Evolutionary conservation across 2,329 filamentous ascomycete species (phyloP).

Genomic region (Hymenoscyphus scutula): DNA sequence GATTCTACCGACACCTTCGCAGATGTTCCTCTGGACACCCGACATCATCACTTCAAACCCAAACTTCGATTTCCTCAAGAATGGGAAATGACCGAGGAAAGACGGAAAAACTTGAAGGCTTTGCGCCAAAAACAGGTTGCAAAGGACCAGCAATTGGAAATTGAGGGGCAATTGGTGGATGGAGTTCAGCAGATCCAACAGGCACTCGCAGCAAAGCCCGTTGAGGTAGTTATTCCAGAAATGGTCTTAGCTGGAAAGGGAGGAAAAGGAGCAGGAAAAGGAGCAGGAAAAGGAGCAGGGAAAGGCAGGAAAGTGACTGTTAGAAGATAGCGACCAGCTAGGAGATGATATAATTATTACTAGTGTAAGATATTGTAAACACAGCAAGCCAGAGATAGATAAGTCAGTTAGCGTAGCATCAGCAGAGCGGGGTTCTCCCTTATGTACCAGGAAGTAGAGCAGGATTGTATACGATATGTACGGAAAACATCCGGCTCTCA

Average conservation of each 20-base stretch:
- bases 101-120: slow-evolving; percentile 62
- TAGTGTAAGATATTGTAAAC: slow-evolving; percentile 28
- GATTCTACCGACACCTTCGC: slow-evolving; percentile 78
- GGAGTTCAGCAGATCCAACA: slow-evolving; percentile 50
- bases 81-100: slow-evolving; percentile 76
- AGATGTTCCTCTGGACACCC: slow-evolving; percentile 84
- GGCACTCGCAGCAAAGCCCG: slow-evolving; percentile 33
- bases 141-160: slow-evolving; percentile 53
- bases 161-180: slow-evolving; percentile 57
- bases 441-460: neutral
- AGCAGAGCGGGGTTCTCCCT: neutral
- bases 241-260: slow-evolving; percentile 26
- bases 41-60: slow-evolving; percentile 72
- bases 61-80: slow-evolving; percentile 72
- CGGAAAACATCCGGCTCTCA: too few relatives aligned
- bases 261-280: slow-evolving; percentile 10
- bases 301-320: slow-evolving; percentile 31
- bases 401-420: neutral
- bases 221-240: slow-evolving; percentile 29
- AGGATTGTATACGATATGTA: neutral
- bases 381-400: slow-evolving; percentile 6
- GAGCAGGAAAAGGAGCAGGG: slow-evolving; percentile 9
- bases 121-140: slow-evolving; percentile 51
- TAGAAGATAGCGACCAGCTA: slow-evolving; percentile 21
- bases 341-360: slow-evolving; percentile 11